These are phyloP conservation scores for Pezicula carpinea DNA, from an alignment of 2,329 filamentous ascomycete species.

Conservation along the genomic window DNA sequence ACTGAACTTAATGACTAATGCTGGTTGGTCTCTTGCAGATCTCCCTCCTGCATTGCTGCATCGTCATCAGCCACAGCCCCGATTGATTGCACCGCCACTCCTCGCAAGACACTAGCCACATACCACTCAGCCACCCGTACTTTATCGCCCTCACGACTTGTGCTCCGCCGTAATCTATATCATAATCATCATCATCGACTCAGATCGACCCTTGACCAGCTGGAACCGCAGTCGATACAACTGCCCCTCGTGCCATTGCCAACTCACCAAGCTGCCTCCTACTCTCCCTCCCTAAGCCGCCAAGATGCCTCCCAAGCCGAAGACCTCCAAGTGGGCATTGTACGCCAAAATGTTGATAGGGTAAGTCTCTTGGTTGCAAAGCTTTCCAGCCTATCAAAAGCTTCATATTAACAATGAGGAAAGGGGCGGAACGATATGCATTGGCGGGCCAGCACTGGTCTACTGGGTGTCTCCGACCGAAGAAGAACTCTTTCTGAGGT, in stretches of 20 bases:
- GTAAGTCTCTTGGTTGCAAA: slow-evolving; percentile 42
- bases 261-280: neutral
- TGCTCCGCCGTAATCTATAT: slow-evolving; percentile 8
- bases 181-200: slow-evolving; percentile 5
- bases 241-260: neutral
- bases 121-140: no score
- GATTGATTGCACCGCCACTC: neutral
- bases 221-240: slow-evolving; percentile 3
- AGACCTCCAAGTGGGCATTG: slow-evolving; percentile 45
- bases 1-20: no score
- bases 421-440: slow-evolving; percentile 66
- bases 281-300: neutral
- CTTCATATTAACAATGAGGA: slow-evolving; percentile 17
- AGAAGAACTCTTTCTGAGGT: slow-evolving; percentile 86
- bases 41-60: neutral
- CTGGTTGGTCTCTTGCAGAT: no score
- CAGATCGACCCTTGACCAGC: slow-evolving; percentile 2
- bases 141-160: neutral
- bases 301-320: slow-evolving; percentile 40
- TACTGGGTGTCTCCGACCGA: slow-evolving; percentile 78
- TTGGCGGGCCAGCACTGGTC: slow-evolving; percentile 83
- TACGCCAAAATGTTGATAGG: slow-evolving; percentile 66
- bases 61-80: slow-evolving; percentile 8
- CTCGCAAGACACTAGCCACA: no score
- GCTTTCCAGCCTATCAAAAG: slow-evolving; percentile 6